These are phyloP conservation scores for Trichophyton benhamiae DNA, from an alignment of 2,329 filamentous ascomycete genomes.

Conservation along the genomic window DNA sequence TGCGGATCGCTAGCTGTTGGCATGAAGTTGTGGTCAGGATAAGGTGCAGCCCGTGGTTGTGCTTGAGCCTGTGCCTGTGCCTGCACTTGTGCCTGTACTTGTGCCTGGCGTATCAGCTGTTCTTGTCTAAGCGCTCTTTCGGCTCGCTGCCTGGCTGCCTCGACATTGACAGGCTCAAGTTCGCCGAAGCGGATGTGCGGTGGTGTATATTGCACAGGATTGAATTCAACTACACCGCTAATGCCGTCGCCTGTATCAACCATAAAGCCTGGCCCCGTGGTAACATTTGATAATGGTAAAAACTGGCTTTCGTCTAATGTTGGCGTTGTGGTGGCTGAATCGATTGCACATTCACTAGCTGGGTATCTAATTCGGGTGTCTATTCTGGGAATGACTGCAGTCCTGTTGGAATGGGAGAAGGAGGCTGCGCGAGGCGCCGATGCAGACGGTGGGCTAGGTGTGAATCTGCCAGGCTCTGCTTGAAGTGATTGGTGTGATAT, in stretches of 20 bases:
- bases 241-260: conserved; percentile 14
- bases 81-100: too few relatives aligned
- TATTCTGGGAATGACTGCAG: background rate
- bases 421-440: conserved; percentile 1
- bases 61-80: too few relatives aligned
- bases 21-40: conserved; percentile 18
- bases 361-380: conserved; percentile 7
- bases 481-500: conserved; percentile 18
- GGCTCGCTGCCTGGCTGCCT: conserved; percentile 15
- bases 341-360: conserved; percentile 6
- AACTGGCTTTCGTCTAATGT: conserved; percentile 8
- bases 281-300: conserved; percentile 16
- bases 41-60: conserved; percentile 10
- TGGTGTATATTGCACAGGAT: conserved; percentile 7
- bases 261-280: conserved; percentile 19
- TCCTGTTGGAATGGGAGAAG: conserved; percentile 1
- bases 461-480: conserved; percentile 13
- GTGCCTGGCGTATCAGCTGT: conserved; percentile 3
- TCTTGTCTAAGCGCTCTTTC: background rate
- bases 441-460: background rate
- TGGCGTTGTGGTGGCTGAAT: conserved; percentile 10
- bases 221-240: conserved; percentile 13
- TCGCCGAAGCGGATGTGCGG: conserved; percentile 18
- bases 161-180: conserved; percentile 15
- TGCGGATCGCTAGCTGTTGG: conserved; percentile 15